Evolutionary conservation across 1,284 basidiomycete genomes (phyloP), one percentile per base, ranked within the genome.

Genomic region (Malassezia dermatis): DNA sequence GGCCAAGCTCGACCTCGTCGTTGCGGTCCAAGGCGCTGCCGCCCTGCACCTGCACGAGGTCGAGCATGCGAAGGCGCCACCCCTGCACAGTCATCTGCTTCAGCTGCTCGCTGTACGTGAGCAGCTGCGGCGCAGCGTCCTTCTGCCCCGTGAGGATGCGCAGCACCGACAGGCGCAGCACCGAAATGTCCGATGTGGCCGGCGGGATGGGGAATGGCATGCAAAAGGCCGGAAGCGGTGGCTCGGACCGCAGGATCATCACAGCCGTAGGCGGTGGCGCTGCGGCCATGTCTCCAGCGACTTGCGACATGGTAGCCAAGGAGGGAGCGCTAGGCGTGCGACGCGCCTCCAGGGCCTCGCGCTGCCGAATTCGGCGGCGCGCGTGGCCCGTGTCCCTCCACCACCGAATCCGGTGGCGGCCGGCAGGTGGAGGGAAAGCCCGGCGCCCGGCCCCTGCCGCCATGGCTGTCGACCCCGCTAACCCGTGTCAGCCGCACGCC

Each of bases 51-150:
- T 72, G 64, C 35, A 71, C 60, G n/a, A 74, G 62, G 1, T 61
- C 60, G 45, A 74, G 60, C 64, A 69, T 66, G 45, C 65, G 59
- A 53, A 69, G 65, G 32, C 71, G 64, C 71, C 71, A 74, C 26
- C 65, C 61, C 21, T 69, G 66, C 48, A 74, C 64, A 13, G 70
- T 65, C 45, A 61, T 59, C 40, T 67, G 63, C 54, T 70, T 70
- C 51, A 74, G 57, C 44, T 69, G 61, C 45, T 74, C 70, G 5
- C 64, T 66, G 60, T 59, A 61, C 8, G 65, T 67, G 42, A 69
- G 59, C 19, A 44, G 24, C 49, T 52, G 47, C 19, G 50, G 32
- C 8, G 47, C 37, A 8, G 63, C 56, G 42, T 57, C 45, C 52
- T 60, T 66, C 51, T 67, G 65, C 11, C 68, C 68, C 15, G 62